A percentile compares a stretch with the other conserved stretches of the same genome.
phyloP scores from a whole-genome alignment of 176 grass and related monocot species.

The Alloteropsis semialata region DNA sequence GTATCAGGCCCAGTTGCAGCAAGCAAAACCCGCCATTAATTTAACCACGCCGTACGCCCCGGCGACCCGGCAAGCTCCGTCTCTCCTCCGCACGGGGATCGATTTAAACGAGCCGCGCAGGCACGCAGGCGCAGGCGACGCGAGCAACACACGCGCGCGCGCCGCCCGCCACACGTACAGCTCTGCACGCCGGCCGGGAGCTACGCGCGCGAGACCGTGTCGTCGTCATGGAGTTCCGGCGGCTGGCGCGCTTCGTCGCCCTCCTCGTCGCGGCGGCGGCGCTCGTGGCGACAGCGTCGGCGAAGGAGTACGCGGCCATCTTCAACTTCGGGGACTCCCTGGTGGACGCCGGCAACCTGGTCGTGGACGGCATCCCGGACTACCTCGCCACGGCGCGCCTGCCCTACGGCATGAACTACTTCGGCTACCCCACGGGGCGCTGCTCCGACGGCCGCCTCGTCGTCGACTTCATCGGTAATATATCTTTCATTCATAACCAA shows the following conservation, averaged over 20 bases:
- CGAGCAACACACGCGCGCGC: background rate
- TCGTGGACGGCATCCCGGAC: conserved; percentile 65
- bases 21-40: too few relatives aligned
- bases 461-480: conserved; percentile 84
- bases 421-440: conserved; percentile 76
- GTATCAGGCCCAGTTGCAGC: too few relatives aligned
- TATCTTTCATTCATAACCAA: too few relatives aligned
- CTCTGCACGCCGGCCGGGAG: background rate
- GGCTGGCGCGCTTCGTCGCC: background rate
- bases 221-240: conserved; percentile 12
- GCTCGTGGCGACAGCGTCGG: conserved; percentile 1
- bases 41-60: background rate
- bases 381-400: conserved; percentile 62
- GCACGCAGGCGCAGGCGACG: background rate
- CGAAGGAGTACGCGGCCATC: conserved; percentile 68
- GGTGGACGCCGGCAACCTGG: conserved; percentile 72
- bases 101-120: conserved; percentile 42
- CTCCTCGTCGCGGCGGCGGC: conserved; percentile 21
- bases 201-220: background rate
- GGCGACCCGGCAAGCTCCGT: background rate
- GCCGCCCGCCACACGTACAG: background rate
- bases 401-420: conserved; percentile 79
- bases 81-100: background rate
- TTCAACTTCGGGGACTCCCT: conserved; percentile 93
- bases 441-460: conserved; percentile 85